Evolutionary conservation across 176 grass and related monocot species (phyloP).

Genomic region (Oryza longistaminata): DNA sequence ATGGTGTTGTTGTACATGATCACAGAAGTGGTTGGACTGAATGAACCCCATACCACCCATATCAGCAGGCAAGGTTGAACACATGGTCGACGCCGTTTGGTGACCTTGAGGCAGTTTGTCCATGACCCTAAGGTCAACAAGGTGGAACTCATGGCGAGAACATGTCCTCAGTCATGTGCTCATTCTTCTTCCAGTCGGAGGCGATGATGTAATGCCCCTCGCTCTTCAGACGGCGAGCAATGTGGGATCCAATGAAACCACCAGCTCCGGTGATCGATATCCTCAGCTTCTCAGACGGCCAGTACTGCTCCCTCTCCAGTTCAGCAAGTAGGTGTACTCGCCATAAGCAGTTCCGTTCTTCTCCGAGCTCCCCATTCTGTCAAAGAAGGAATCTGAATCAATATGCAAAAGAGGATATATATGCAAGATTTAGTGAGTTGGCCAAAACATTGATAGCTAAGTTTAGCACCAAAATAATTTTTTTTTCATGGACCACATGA

Average conservation of each 20-base stretch:
- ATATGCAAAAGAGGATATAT: neutral
- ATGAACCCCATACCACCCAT: constrained; percentile 97
- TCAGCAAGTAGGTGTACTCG: constrained; percentile 76
- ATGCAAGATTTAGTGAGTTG: neutral
- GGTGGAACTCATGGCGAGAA: constrained; percentile 91
- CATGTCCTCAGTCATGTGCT: constrained; percentile 91
- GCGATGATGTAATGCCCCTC: constrained; percentile 84
- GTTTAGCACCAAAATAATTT: neutral
- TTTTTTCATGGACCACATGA: neutral
- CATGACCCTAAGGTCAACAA: constrained; percentile 88
- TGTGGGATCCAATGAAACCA: constrained; percentile 86
- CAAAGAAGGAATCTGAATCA: constrained; percentile 14
- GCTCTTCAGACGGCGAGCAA: constrained; percentile 72
- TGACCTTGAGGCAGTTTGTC: constrained; percentile 87
- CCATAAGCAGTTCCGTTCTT: constrained; percentile 56
- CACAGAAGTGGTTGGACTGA: constrained; percentile 80
- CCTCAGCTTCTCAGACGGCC: constrained; percentile 66
- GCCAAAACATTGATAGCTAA: neutral
- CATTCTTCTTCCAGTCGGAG: constrained; percentile 97
- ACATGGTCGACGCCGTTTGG: constrained; percentile 64
- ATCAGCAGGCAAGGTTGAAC: constrained; percentile 88
- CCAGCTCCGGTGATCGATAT: constrained; percentile 86
- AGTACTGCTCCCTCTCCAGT: constrained; percentile 75
- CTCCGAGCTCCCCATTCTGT: constrained; percentile 72
- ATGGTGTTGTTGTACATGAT: constrained; percentile 97